Evolutionary conservation across 192 early-diverging fungal genomes (phyloP), one percentile per base, ranked within the genome.

Genomic region (Chytriomyces hyalinus): DNA sequence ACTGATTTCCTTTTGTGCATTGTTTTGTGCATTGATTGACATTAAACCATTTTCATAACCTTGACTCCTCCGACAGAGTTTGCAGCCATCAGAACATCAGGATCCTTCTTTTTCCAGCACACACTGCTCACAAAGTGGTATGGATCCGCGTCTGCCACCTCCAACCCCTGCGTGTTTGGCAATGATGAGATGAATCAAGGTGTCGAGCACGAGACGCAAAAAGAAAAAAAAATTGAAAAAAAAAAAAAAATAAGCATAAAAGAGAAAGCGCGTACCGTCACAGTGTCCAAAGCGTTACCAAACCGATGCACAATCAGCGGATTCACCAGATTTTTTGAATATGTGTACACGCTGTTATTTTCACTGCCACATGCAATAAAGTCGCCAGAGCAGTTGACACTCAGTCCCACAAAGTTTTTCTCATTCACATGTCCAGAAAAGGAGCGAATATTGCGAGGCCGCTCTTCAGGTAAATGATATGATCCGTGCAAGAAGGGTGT

Each of bases 321-420:
- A 43, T 89, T 84, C 51, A 88, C 86, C 57, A 94, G 81, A 51
- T 87, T 84, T 49, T 87, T 88, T 84, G 94, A 92, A 77, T 98
- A 98, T 0, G 92, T 89, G 76, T 92, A 96, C 15, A 96, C 89
- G 4, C 90, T 89, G 83, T 98, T 96, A 62, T 92, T 94, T 82
- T 98, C 97, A 78, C 93, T 95, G 28, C 97, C 97, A 78, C 95
- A 96, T 0, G 94, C 84, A 75, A 98, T 94, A 89, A 94, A 95
- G 62, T 97, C 94, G 0, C 82, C 79, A 13, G 85, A 85, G 9
- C 70, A 80, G 64, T 91, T 91, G 6, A 92, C 86, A 28, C 90
- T 92, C 70, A 98, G 84, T 2, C 97, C 97, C 6, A 97, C 97
- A 94, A 98, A 98, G 84, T 97, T 97, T 85, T 94, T 95, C 77